Evolutionary conservation across 2,329 filamentous ascomycete species (phyloP), one percentile per base, ranked within the genome.

Genomic region (Trichoderma harzianum): DNA sequence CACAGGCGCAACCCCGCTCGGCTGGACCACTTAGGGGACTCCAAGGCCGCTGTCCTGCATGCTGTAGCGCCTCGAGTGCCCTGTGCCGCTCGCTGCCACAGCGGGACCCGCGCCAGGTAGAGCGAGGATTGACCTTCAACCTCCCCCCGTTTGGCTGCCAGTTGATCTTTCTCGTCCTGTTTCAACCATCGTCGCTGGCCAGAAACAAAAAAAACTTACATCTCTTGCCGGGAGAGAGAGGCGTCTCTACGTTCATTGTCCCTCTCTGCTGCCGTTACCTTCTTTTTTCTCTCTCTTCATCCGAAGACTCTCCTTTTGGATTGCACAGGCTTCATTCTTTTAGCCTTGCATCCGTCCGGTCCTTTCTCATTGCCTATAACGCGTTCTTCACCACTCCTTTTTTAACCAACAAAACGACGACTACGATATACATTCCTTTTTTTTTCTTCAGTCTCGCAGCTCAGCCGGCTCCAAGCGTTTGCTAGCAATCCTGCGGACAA

Each of bases 331-430:
- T 78, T 75, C 78, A 77, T 78, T 78, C 78, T 76, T 79, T 79
- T 73, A 76, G 76, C 77, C 74, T 78, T 76, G 76, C 79, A 78
- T 81, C 80, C 80, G 82, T 82, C 83, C 82, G 69, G 28, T 73
- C 72, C 63, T 73, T 73, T 66, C 53, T 68, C 70, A 66, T 73
- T 70, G 67, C 60, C 62, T 74, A 36, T 61, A 11, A 30, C 65
- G 70, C 62, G 36, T 69, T 72, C 63, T 60, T 58, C 53, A 63
- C 67, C 67, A 69, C 51, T 69, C 57, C 70, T 69, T 67, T 72
- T 51, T 51, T 28, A 24, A 30, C 26, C 16, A 60, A 53, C 34
- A 32, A 14, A 71, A 71, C 61, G 47, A 65, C 62, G 69, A 66
- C 63, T 2, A 67, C 53, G 47, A 66, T 66, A 61, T 53, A 51